Evolutionary conservation across 345 rosid species (phyloP).

Genomic region (Hirschfeldia incana): DNA sequence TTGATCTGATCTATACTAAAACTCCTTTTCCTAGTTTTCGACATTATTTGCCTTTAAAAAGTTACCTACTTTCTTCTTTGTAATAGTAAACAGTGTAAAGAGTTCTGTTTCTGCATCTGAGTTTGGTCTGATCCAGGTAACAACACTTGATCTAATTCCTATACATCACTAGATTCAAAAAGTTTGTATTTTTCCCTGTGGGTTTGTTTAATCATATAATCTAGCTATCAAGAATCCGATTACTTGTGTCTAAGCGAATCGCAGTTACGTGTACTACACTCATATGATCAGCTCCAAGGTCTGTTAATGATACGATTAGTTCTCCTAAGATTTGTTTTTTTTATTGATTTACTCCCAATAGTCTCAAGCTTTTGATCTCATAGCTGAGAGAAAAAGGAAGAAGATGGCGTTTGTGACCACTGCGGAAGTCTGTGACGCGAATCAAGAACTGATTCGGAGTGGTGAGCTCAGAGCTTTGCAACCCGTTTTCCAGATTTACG

Average conservation of each 20-base stretch:
- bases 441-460: constrained; percentile 65
- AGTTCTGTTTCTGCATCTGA: constrained; percentile 15
- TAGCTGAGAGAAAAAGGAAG: background rate
- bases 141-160: background rate
- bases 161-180: background rate
- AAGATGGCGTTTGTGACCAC: constrained; percentile 79
- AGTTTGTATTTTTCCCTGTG: background rate
- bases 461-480: constrained; percentile 81
- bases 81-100: constrained; percentile 18
- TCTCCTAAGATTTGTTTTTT: background rate
- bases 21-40: background rate
- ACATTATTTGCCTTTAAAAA: background rate
- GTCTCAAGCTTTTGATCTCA: background rate
- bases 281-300: background rate
- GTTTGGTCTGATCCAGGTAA: constrained; percentile 34
- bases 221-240: background rate
- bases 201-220: constrained; percentile 17
- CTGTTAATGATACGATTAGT: too few species aligned
- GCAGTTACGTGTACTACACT: background rate
- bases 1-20: constrained; percentile 14
- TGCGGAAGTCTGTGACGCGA: constrained; percentile 86
- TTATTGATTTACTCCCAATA: constrained; percentile 23
- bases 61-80: background rate
- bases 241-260: background rate
- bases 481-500: constrained; percentile 71